Evolutionary conservation across 75 land plant species (phyloP).

Genomic region (Adiantum capillusveneris): DNA sequence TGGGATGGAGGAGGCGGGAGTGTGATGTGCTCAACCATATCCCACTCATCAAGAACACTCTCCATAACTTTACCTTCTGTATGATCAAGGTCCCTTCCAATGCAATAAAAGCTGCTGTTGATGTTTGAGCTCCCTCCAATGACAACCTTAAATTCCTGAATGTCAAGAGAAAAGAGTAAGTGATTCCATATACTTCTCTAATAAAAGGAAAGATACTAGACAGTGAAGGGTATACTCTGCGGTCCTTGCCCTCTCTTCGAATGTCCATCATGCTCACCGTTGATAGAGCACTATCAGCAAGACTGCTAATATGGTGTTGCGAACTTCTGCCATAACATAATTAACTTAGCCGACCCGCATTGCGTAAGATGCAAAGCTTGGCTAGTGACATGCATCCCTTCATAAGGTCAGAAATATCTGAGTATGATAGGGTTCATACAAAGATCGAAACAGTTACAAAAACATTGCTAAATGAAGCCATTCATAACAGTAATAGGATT

Average conservation of each 20-base stretch:
- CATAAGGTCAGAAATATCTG: no score
- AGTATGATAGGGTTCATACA: no score
- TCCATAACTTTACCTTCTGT: constrained; percentile 37
- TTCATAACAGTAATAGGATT: no score
- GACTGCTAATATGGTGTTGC: background rate
- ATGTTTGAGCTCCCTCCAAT: constrained; percentile 1
- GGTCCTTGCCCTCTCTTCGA: background rate
- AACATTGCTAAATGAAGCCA: no score
- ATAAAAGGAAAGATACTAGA: no score
- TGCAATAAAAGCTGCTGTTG: constrained; percentile 17
- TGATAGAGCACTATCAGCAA: background rate
- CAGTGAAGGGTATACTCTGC: background rate
- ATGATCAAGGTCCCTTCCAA: constrained; percentile 14
- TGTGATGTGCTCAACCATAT: constrained; percentile 76
- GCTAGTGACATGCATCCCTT: no score
- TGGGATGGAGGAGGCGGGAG: constrained; percentile 92
- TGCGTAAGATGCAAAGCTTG: no score
- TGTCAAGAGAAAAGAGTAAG: no score
- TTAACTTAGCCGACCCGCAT: no score
- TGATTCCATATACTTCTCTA: no score
- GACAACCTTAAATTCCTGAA: background rate
- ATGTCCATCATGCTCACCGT: background rate
- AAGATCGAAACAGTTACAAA: no score
- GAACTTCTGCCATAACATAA: no score
- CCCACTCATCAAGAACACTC: constrained; percentile 72